Base-by-base conservation (phyloP, 1,284 basidiomycete species). In the Cutaneotrichosporon sp. region DNA sequence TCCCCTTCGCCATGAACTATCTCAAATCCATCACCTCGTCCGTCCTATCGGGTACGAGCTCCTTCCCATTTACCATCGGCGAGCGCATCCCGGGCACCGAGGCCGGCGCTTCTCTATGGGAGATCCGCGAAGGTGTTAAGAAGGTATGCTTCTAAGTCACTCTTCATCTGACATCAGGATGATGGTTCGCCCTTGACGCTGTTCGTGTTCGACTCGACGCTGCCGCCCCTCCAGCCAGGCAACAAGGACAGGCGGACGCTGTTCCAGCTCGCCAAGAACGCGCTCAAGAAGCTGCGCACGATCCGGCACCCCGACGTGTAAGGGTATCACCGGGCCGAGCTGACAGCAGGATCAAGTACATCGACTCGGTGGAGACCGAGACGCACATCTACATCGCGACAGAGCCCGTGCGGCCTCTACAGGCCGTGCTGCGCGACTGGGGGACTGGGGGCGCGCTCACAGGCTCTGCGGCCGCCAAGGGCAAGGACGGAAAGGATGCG, bases 361-460 rank as follows among this genome's bases (percentile, higher is more conserved):
- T 99, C 81, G 95, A 97, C 68, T 91, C 86, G 1, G 87, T 92
- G 7, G 95, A 97, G 75, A 90, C 92, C 2, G 92, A 95, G 52
- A 86, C 86, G 0, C 86, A 86, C 1, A 86, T 99, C 45, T 91
- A 93, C 79, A 92, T 99, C 69, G 91, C 97, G 81, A 97, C 95
- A 0, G 97, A 99, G 79, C 89, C 90, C 4, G 89, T 98, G 8
- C 83, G 86, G 22, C 92, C 93, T 3, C 81, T 99, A 8, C 82
- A 85, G 34, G 79, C 82, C n/a, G 85, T 86, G 1, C 77, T 95
- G 49, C 81, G 84, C 36, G 82, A 86, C 31, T 89, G 87, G 86
- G 72, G 72, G 20, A 72, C 66, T 20, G 75, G 71, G 34, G 75
- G 73, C 6, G 64, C 70, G 0, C 54, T 76, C 4, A 55, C 68